These are phyloP conservation scores for Raffaelea arxii DNA, from an alignment of 2,329 filamentous ascomycete genomes.

Conservation along the genomic window DNA sequence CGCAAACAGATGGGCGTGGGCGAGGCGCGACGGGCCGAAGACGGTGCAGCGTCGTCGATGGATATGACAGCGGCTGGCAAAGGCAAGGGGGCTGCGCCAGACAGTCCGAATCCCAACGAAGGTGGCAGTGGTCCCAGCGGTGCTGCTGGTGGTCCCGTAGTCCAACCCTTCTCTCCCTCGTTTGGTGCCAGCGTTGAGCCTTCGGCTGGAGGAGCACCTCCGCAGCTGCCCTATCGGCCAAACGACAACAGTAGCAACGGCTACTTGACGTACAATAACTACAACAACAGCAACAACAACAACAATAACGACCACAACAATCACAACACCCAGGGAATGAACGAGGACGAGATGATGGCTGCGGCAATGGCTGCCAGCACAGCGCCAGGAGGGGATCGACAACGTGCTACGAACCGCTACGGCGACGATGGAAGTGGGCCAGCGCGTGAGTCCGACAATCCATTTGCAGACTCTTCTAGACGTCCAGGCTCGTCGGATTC, in stretches of 20 bases:
- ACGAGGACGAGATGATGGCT: constrained; percentile 11
- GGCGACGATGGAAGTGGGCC: constrained; percentile 1
- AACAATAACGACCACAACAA: not conserved
- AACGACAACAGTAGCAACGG: no score
- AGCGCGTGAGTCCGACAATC: constrained; percentile 5
- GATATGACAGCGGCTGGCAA: constrained; percentile 14
- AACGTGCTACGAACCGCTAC: not conserved
- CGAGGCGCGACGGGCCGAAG: constrained; percentile 16
- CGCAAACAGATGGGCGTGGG: constrained; percentile 42
- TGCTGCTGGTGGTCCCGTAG: no score
- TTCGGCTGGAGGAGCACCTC: no score
- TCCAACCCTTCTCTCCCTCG: no score
- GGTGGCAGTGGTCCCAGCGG: not conserved
- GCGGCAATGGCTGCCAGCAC: constrained; percentile 13
- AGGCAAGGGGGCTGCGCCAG: constrained; percentile 15
- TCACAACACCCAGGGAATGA: not conserved
- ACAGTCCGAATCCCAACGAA: constrained; percentile 4
- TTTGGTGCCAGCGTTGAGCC: no score
- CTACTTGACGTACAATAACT: no score
- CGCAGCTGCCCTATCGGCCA: no score
- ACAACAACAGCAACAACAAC: not conserved
- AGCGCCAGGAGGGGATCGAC: constrained; percentile 5
- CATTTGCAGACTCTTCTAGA: constrained; percentile 6
- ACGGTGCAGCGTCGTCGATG: constrained; percentile 15
- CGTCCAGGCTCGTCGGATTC: constrained; percentile 8